Percentiles rank a stretch among this genome's conserved stretches.
Conservation (phyloP, 73 alveolate species). For the Blepharisma japonicum region DNA sequence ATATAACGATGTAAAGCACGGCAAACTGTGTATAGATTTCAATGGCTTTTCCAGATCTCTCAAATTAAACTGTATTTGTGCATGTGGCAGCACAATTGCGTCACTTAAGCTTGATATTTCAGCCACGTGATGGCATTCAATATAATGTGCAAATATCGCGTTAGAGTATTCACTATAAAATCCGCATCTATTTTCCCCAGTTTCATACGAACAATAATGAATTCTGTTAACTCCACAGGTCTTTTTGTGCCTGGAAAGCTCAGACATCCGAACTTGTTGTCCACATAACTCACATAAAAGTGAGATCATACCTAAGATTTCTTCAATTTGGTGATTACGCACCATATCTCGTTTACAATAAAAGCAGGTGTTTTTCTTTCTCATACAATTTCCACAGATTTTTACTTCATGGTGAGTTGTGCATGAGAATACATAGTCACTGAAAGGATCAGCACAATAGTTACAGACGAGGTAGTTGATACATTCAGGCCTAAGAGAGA, state of each 20-base stretch:
- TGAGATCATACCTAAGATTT: conserved; percentile 27
- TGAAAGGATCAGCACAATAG: conserved; percentile 20
- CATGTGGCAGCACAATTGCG: conserved; percentile 12
- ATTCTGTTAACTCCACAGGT: not conserved
- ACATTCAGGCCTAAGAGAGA: conserved; percentile 16
- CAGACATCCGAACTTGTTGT: not conserved
- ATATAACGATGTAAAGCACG: conserved; percentile 8
- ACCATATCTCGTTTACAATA: conserved; percentile 10
- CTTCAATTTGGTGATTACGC: conserved; percentile 13
- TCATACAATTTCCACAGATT: not conserved
- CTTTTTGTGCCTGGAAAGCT: not conserved
- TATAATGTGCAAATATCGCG: not conserved
- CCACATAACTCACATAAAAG: not conserved
- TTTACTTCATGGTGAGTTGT: conserved; percentile 4
- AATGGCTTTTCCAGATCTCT: conserved; percentile 24
- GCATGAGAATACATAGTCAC: conserved; percentile 4
- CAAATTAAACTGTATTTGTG: conserved; percentile 4
- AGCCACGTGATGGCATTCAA: conserved; percentile 2
- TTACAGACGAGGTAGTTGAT: conserved; percentile 5
- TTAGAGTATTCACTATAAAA: not conserved
- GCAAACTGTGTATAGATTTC: not conserved
- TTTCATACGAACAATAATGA: not conserved
- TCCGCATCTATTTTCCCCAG: conserved; percentile 7
- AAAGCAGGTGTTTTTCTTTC: conserved; percentile 8
- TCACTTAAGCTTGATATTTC: not conserved